Percentiles rank a stretch among this genome's conserved stretches.
Evolutionary conservation across 805 yeast genomes (phyloP).

Genomic region (Wickerhamiella occidentalis): DNA sequence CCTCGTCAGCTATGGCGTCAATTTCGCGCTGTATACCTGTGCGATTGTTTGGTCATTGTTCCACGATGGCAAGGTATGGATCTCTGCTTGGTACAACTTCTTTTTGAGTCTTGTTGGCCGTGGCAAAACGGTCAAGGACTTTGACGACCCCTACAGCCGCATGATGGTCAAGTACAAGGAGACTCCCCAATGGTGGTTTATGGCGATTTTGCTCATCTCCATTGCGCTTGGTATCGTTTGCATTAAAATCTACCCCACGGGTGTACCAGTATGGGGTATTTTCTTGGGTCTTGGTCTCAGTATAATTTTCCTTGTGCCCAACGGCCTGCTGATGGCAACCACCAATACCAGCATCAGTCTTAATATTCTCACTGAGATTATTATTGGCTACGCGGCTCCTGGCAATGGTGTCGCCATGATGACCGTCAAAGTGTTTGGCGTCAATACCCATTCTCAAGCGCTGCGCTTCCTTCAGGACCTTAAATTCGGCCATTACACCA

Average conservation of each 20-base stretch:
- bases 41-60: conserved; percentile 38
- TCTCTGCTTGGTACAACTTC: conserved; percentile 22
- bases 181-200: conserved; percentile 43
- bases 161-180: conserved; percentile 40
- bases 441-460: conserved; percentile 52
- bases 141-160: conserved; percentile 23
- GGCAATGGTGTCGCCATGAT: conserved; percentile 8
- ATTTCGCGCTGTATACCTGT: conserved; percentile 40
- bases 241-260: conserved; percentile 1
- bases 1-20: conserved; percentile 40
- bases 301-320: conserved; percentile 48
- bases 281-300: conserved; percentile 45
- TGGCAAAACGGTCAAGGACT: conserved; percentile 17
- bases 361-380: conserved; percentile 49
- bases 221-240: conserved; percentile 1
- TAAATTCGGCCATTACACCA: conserved; percentile 37
- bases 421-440: conserved; percentile 46
- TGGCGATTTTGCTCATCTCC: conserved; percentile 19
- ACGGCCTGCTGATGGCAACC: conserved; percentile 47
- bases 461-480: conserved; percentile 42
- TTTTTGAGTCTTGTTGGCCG: conserved; percentile 10
- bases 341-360: conserved; percentile 49
- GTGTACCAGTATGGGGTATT: conserved; percentile 29
- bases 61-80: conserved; percentile 32
- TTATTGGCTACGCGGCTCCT: conserved; percentile 55